Base-by-base conservation (phyloP, 2,329 filamentous ascomycete species). In the Pyrenophora tritici-repentis region DNA sequence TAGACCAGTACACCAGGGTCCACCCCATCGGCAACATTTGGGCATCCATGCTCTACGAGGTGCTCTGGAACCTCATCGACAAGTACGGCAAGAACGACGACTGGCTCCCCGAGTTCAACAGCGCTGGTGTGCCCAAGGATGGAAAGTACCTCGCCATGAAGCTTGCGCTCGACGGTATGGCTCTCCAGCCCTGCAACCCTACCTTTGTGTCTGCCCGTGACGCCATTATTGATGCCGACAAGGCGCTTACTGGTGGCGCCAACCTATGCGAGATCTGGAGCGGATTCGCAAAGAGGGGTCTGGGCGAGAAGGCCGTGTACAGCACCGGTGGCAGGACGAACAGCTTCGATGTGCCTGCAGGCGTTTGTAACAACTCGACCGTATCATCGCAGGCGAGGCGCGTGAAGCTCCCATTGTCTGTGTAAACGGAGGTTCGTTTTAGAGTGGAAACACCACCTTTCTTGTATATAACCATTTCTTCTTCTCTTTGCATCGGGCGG, bases 11-110 rank as follows among this genome's bases (percentile, higher is more conserved):
- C 50, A 67, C 42, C 3, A 45, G 61, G 1, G 77, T 80, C 1
- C 82, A 84, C 65, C 62, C 71, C 13, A 75, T 83, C 32, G 82
- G 81, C 29, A 79, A 77, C 29, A 72, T 80, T 50, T 83, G 81
- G 81, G 78, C 78, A 2, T 78, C 74, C 0, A 78, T 78, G 35
- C 72, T 84, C 4, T 83, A 83, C 66, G 82, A 84, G 59, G 73
- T 84, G 10, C 65, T 83, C 49, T 84, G 82, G 82, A 83, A 82
- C 67, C 61, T 84, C 29, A 80, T 84, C 50, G 81, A 82, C 43
- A 81, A 80, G 70, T 67, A 82, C 53, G 82, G 82, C 47, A 81
- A 80, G 69, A 81, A 76, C 35, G 71, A 76, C 38, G 70, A 53
- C 0, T 68, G 67, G 7, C 59, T 66, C 13, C 81, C 82, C 0